Evolutionary conservation across 257 asterid species (phyloP).

Genomic region (Fraxinus americana): DNA sequence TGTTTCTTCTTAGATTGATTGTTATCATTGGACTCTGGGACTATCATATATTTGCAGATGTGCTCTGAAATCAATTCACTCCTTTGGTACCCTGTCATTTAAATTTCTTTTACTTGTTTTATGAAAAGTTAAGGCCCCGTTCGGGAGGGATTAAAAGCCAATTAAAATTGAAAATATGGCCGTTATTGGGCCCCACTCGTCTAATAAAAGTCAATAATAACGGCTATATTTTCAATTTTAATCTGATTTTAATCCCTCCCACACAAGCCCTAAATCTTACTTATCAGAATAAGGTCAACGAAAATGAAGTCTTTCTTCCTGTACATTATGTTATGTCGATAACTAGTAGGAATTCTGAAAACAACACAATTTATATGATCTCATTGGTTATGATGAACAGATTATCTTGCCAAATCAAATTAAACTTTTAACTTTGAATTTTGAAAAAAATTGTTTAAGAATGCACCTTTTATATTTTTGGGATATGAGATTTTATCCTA

Average conservation of each 20-base stretch:
- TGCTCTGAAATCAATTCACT: background rate
- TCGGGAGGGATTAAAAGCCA: too few relatives aligned
- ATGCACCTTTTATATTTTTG: too few relatives aligned
- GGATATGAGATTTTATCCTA: background rate
- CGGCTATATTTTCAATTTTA: too few relatives aligned
- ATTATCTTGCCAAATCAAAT: background rate
- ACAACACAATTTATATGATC: background rate
- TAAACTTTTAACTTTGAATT: background rate
- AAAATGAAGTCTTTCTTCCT: background rate
- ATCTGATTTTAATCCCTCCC: too few relatives aligned
- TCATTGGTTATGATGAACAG: background rate
- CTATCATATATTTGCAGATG: background rate
- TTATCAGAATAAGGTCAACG: background rate
- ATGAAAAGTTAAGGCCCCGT: background rate
- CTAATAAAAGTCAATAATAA: too few relatives aligned
- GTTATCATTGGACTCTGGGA: background rate
- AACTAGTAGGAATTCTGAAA: background rate
- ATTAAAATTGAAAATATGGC: too few relatives aligned
- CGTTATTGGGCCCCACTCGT: too few relatives aligned
- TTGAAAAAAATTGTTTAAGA: background rate
- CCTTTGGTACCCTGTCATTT: background rate
- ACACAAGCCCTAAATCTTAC: too few relatives aligned
- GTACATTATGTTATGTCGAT: conserved; percentile 16
- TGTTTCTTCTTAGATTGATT: conserved; percentile 20
- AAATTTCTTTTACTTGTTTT: background rate